Percentiles rank a stretch among this genome's conserved stretches.
These are phyloP conservation scores for Erucastrum elatum DNA, from an alignment of 345 rosid species.

Conservation along the genomic window DNA sequence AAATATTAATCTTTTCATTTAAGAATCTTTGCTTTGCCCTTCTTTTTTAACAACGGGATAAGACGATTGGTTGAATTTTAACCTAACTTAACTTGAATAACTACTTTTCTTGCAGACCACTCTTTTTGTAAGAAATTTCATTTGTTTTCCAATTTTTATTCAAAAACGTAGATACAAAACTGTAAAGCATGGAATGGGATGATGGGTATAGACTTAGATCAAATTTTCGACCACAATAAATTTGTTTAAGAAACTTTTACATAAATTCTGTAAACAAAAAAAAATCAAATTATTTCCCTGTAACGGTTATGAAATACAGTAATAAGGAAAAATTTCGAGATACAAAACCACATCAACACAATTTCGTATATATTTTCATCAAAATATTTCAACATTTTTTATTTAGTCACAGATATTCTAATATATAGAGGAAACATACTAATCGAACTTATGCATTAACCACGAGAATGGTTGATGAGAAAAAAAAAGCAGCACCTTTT, in stretches of 20 bases:
- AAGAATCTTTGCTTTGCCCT: slow-evolving; percentile 10
- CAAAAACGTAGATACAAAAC: background rate
- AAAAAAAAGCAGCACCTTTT: slow-evolving; percentile 8
- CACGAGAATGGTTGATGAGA: background rate
- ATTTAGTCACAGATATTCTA: background rate
- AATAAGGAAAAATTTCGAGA: background rate
- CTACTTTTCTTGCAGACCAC: slow-evolving; percentile 27
- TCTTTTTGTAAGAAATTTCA: slow-evolving; percentile 17
- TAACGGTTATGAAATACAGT: background rate
- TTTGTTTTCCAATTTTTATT: background rate
- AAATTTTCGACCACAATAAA: background rate
- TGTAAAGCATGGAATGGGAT: background rate
- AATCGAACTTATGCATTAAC: background rate
- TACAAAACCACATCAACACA: background rate
- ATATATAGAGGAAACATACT: background rate
- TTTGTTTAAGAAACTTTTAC: background rate
- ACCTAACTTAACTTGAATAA: slow-evolving; percentile 18
- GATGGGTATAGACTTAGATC: too few relatives aligned
- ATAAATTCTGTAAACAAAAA: background rate
- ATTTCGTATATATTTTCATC: background rate
- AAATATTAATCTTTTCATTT: slow-evolving; percentile 8
- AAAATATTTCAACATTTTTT: background rate
- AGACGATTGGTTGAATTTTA: slow-evolving; percentile 31
- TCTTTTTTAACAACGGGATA: slow-evolving; percentile 21
- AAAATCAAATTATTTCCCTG: background rate